Base-by-base conservation (phyloP, 225 moss, liverwort and hornwort genomes). In the Bryum argenteum region DNA sequence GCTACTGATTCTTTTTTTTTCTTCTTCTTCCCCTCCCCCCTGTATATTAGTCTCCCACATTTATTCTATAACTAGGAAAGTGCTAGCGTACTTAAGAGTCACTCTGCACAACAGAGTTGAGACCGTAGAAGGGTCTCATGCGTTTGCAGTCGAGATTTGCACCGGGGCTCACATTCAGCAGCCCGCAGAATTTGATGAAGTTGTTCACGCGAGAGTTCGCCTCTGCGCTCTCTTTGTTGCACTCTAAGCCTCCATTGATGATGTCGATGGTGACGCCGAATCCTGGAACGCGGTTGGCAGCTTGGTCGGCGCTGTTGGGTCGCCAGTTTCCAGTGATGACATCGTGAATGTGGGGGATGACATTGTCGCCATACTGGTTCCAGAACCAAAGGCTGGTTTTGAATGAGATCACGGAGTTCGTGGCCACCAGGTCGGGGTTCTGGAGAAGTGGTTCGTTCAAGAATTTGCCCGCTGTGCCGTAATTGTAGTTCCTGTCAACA, bases 401-500 rank as follows among this genome's bases (percentile, higher is more conserved):
- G 75, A 89, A 89, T 13, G 91, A 65, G 26, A 83, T 20, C 0
- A 79, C 3, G 17, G 68, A 19, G 54, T 91, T 54, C 15, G 61
- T 56, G 4, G 82, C 84, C 50, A 87, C 89, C 58, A 82, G 54
- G 41, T 69, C 63, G 16, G 89, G 89, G 2, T 87, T 77, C 11
- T 22, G 6, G 12, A 91, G 84, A 28, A 87, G 83, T 59, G 85
- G 63, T 2, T 60, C 8, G 1, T 55, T 62, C 15, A 89, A 54
- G 57, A 67, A 59, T 1, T 71, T 37, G 8, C 84, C 45, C 13
- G 45, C 45, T 47, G 77, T 10, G 21, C 87, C 87, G 58, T 91
- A 89, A 52, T 89, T 91, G 79, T 71, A 91, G 61, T 91, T 91
- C 90, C 90, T 90, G 74, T 19, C 11, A 8, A 71, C 38, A 70